A percentile compares a stretch with the other conserved stretches of the same genome.
phyloP scores from a whole-genome alignment of 1,284 basidiomycete species.

The Peniophora sp. region DNA sequence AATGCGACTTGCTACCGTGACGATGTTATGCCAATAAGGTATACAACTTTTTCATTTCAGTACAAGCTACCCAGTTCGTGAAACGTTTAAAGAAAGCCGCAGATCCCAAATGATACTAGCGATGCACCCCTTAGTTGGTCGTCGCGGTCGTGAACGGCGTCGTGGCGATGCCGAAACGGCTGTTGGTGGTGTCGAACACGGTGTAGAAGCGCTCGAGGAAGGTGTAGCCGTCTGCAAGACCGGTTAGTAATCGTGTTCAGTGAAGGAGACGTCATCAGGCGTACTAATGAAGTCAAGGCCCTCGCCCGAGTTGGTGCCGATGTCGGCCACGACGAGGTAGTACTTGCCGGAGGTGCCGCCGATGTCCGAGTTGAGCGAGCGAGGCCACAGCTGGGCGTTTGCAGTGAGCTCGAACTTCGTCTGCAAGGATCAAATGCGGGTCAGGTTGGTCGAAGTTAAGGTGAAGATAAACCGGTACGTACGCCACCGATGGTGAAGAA shows the following conservation, averaged over 20 bases:
- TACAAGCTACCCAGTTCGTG: too few relatives aligned
- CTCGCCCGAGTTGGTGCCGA: conserved; percentile 20
- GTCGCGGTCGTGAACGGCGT: conserved; percentile 49
- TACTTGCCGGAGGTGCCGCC: conserved; percentile 31
- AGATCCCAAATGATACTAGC: background rate
- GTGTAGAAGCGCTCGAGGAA: conserved; percentile 35
- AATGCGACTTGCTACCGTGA: too few relatives aligned
- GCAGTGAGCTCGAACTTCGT: conserved; percentile 30
- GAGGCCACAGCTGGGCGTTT: conserved; percentile 45
- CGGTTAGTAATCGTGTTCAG: too few relatives aligned
- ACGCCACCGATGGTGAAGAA: conserved; percentile 34
- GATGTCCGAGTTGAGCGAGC: conserved; percentile 30
- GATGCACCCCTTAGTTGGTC: conserved; percentile 32
- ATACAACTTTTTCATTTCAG: too few relatives aligned
- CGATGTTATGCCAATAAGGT: too few relatives aligned
- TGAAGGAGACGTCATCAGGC: too few relatives aligned
- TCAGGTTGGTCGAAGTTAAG: background rate
- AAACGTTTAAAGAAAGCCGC: too few relatives aligned
- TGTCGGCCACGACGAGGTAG: conserved; percentile 36
- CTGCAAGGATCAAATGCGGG: conserved; percentile 11
- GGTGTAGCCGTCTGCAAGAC: conserved; percentile 36
- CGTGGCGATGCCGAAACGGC: conserved; percentile 48
- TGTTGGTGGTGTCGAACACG: conserved; percentile 25
- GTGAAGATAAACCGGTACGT: conserved; percentile 10
- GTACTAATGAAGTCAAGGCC: conserved; percentile 34